A percentile compares a stretch with the other conserved stretches of the same genome.
These are phyloP conservation scores for Coemansia sp. DNA, from an alignment of 192 early-diverging fungal genomes.

Conservation along the genomic window DNA sequence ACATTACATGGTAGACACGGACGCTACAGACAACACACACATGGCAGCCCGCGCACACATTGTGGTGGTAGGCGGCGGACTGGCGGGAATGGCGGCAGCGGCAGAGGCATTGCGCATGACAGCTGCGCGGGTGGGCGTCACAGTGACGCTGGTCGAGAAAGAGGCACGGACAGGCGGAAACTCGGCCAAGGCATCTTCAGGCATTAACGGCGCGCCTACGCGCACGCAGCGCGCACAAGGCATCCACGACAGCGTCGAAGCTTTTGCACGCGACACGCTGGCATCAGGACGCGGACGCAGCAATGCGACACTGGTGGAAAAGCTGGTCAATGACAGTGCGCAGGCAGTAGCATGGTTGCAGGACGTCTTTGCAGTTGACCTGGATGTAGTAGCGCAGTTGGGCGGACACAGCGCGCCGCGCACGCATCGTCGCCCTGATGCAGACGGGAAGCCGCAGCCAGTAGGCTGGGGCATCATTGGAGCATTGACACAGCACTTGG, in stretches of 20 bases:
- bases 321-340: conserved; percentile 80
- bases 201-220: conserved; percentile 94
- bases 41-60: conserved; percentile 27
- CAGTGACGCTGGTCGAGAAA: conserved; percentile 37
- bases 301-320: conserved; percentile 76
- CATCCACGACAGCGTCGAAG: conserved; percentile 78
- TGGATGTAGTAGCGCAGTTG: conserved; percentile 83
- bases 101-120: conserved; percentile 41
- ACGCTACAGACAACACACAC: not conserved
- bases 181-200: conserved; percentile 97
- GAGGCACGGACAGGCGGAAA: conserved; percentile 65
- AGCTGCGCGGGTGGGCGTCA: conserved; percentile 5
- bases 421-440: conserved; percentile 73
- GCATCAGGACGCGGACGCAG: conserved; percentile 81
- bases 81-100: conserved; percentile 43
- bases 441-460: conserved; percentile 67
- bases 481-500: conserved; percentile 78
- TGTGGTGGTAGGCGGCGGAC: conserved; percentile 34
- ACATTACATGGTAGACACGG: not conserved
- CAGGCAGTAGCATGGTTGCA: conserved; percentile 93
- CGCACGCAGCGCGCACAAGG: conserved; percentile 69
- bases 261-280: conserved; percentile 85
- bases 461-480: conserved; percentile 96
- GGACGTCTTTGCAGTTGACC: conserved; percentile 82
- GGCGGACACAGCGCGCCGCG: conserved; percentile 92